Conservation (phyloP, 2,329 filamentous ascomycete species). For the Neofusicoccum ribis region DNA sequence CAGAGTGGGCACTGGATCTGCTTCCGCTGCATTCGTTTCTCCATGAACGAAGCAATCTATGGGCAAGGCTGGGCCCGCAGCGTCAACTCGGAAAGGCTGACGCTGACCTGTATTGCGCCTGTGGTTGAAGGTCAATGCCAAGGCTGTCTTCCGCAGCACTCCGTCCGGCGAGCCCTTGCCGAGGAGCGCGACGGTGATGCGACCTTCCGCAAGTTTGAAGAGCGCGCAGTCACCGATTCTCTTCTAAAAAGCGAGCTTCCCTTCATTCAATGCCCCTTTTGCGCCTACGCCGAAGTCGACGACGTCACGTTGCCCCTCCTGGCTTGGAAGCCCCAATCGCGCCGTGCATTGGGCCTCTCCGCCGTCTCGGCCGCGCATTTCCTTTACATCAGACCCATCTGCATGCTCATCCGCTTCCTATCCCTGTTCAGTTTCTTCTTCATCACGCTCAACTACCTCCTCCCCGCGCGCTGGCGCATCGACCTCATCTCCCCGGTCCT, state of each 20-base stretch:
- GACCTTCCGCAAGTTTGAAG: slow-evolving; percentile 73
- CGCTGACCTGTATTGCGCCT: slow-evolving; percentile 80
- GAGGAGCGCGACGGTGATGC: slow-evolving; percentile 70
- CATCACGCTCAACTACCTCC: slow-evolving; percentile 26
- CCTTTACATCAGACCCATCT: slow-evolving; percentile 27
- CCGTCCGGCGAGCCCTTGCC: slow-evolving; percentile 71
- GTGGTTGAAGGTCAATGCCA: slow-evolving; percentile 61
- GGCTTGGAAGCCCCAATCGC: slow-evolving; percentile 30
- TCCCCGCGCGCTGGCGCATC: slow-evolving; percentile 24
- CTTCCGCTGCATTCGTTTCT: slow-evolving; percentile 77
- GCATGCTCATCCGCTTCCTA: slow-evolving; percentile 59
- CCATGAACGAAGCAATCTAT: slow-evolving; percentile 84
- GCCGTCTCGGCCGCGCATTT: background rate
- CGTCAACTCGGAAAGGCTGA: slow-evolving; percentile 70
- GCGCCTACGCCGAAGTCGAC: slow-evolving; percentile 86
- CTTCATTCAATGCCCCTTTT: slow-evolving; percentile 85
- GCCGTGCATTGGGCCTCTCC: slow-evolving; percentile 35
- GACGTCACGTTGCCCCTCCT: slow-evolving; percentile 32
- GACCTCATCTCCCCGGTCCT: slow-evolving; percentile 49
- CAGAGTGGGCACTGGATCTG: slow-evolving; percentile 71
- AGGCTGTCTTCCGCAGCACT: slow-evolving; percentile 68
- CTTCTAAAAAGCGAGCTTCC: slow-evolving; percentile 72
- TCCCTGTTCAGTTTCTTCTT: slow-evolving; percentile 56
- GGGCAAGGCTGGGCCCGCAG: slow-evolving; percentile 88
- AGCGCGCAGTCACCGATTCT: slow-evolving; percentile 73